Percentiles rank a stretch among this genome's conserved stretches.
These are phyloP conservation scores for Bretschneidera sinensis DNA, from an alignment of 345 rosid species.

Conservation along the genomic window DNA sequence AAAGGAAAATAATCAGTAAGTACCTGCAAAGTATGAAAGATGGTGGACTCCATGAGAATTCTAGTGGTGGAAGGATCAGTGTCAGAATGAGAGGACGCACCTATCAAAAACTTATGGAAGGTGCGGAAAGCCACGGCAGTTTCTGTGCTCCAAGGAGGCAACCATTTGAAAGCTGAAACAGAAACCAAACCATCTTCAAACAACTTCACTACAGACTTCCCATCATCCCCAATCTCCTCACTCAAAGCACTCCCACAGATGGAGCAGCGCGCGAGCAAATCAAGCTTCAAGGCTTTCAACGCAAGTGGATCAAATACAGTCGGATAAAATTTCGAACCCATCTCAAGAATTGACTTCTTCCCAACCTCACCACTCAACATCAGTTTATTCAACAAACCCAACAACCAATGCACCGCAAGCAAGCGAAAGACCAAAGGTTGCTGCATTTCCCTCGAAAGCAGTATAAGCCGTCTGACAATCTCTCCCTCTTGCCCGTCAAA, in stretches of 20 bases:
- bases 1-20: neutral
- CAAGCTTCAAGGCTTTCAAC: slow-evolving; percentile 79
- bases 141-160: slow-evolving; percentile 94
- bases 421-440: slow-evolving; percentile 64
- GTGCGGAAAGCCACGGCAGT: slow-evolving; percentile 84
- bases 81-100: slow-evolving; percentile 64
- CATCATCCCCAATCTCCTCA: slow-evolving; percentile 28
- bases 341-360: slow-evolving; percentile 45
- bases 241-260: slow-evolving; percentile 39
- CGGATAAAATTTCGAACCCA: slow-evolving; percentile 67
- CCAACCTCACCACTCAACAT: slow-evolving; percentile 35
- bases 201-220: slow-evolving; percentile 35
- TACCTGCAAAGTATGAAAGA: slow-evolving; percentile 73
- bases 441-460: slow-evolving; percentile 65
- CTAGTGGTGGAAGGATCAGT: slow-evolving; percentile 50
- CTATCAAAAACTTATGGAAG: slow-evolving; percentile 78
- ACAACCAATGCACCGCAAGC: slow-evolving; percentile 82
- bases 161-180: slow-evolving; percentile 86
- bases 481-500: slow-evolving; percentile 80
- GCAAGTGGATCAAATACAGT: slow-evolving; percentile 92
- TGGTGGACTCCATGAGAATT: slow-evolving; percentile 48
- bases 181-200: slow-evolving; percentile 69
- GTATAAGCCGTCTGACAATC: slow-evolving; percentile 58
- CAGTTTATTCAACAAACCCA: slow-evolving; percentile 59
- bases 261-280: slow-evolving; percentile 68